Base-by-base conservation (phyloP, 1,284 basidiomycete species). In the Cerrena zonata region DNA sequence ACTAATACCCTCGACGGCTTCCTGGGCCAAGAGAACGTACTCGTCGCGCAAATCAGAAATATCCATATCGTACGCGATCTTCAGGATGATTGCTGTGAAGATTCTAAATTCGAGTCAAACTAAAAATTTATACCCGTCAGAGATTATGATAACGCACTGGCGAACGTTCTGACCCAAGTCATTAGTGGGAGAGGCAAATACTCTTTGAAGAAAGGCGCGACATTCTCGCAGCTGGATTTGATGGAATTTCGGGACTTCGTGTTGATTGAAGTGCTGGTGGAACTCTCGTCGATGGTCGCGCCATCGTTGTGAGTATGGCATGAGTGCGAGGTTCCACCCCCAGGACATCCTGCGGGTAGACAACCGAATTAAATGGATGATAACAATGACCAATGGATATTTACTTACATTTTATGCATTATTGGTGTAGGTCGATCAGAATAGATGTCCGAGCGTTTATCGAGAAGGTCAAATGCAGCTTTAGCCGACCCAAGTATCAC, bases 11-110 rank as follows among this genome's bases (percentile, higher is more conserved):
- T n/a, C n/a, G n/a, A n/a, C n/a, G n/a, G n/a, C n/a, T n/a, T n/a
- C n/a, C n/a, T n/a, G n/a, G n/a, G n/a, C n/a, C n/a, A n/a, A n/a
- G n/a, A n/a, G n/a, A n/a, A n/a, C n/a, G n/a, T n/a, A n/a, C 23
- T 49, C 48, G 36, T 60, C 55, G 22, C 56, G 54, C 2, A 26
- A 49, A 23, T 57, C 51, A 19, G 49, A 49, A 7, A 60, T 50
- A 15, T 56, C 46, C n/a, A 57, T 56, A 36, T 58, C 60, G 43
- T 61, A 60, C 3, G 53, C 51, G 12, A 54, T 47, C 46, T 55
- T 54, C 13, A 61, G 25, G 10, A 60, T 49, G n/a, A n/a, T n/a
- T n/a, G n/a, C n/a, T n/a, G n/a, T n/a, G n/a, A n/a, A n/a, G n/a
- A n/a, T n/a, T n/a, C n/a, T n/a, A n/a, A n/a, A n/a, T n/a, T n/a